phyloP scores from a whole-genome alignment of 495 filamentous ascomycete genomes.

The Penicillium crystallinum region DNA sequence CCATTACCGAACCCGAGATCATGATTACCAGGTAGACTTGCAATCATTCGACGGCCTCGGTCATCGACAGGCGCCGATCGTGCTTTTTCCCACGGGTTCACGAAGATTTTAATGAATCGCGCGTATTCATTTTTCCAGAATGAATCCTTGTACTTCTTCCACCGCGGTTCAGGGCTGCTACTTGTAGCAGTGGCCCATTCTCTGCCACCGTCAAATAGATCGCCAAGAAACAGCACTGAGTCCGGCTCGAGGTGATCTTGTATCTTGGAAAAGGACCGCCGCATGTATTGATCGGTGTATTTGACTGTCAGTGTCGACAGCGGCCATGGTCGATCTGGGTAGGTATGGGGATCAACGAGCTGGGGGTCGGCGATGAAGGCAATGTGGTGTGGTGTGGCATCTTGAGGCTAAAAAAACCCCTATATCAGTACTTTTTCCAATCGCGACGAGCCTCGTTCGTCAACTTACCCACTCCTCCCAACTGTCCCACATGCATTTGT shows the following conservation, averaged over 20 bases:
- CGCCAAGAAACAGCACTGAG: slow-evolving; percentile 84
- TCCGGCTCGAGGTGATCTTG: slow-evolving; percentile 69
- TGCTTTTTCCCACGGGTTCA: slow-evolving; percentile 53
- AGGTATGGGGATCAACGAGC: slow-evolving; percentile 93
- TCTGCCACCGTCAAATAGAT: slow-evolving; percentile 92
- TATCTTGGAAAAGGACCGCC: slow-evolving; percentile 68
- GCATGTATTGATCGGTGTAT: slow-evolving; percentile 85
- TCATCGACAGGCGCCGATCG: slow-evolving; percentile 31
- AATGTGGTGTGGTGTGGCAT: slow-evolving; percentile 76
- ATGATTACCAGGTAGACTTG: slow-evolving; percentile 89
- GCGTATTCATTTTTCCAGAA: slow-evolving; percentile 82
- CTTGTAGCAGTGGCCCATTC: slow-evolving; percentile 79
- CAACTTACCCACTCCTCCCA: slow-evolving; percentile 93
- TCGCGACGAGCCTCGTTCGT: not conserved
- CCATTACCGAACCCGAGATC: slow-evolving; percentile 90
- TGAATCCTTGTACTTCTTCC: slow-evolving; percentile 65
- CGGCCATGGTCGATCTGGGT: slow-evolving; percentile 89
- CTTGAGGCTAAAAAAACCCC: slow-evolving; percentile 52
- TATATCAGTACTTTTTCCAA: slow-evolving; percentile 5
- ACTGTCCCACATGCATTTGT: slow-evolving; percentile 69
- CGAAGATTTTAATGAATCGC: slow-evolving; percentile 75
- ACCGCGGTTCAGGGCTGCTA: slow-evolving; percentile 63
- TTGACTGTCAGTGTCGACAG: slow-evolving; percentile 70
- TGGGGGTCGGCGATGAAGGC: slow-evolving; percentile 95
- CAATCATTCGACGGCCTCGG: slow-evolving; percentile 61